These are phyloP conservation scores for Hortiboletus campestris DNA, from an alignment of 768 basidiomycete genomes.

Conservation along the genomic window DNA sequence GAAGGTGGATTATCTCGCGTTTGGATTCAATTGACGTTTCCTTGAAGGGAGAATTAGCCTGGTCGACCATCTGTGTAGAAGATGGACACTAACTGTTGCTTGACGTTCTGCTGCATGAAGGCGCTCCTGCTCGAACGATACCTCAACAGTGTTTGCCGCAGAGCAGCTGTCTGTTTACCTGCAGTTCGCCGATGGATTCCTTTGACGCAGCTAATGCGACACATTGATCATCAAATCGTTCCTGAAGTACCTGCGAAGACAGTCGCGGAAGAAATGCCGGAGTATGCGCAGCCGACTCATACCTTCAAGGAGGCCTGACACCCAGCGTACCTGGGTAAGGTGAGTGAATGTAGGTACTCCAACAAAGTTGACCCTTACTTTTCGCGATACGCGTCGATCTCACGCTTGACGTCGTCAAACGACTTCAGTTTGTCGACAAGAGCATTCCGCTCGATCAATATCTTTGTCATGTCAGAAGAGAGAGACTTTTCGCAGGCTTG, in stretches of 20 bases:
- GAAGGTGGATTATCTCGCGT: slow-evolving; percentile 16
- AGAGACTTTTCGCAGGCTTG: slow-evolving; percentile 17
- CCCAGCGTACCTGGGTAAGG: slow-evolving; percentile 16
- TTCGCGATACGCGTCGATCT: slow-evolving; percentile 20
- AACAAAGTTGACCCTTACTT: slow-evolving; percentile 19
- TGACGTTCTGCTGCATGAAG: slow-evolving; percentile 19
- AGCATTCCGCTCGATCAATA: slow-evolving; percentile 19
- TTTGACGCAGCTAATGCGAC: slow-evolving; percentile 52
- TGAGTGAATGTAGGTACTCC: not conserved
- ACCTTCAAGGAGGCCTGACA: slow-evolving; percentile 26
- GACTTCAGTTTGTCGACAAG: slow-evolving; percentile 20
- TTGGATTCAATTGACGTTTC: slow-evolving; percentile 13
- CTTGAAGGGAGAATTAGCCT: slow-evolving; percentile 11
- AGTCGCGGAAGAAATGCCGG: not conserved
- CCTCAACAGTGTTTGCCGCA: not conserved
- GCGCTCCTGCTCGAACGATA: slow-evolving; percentile 19
- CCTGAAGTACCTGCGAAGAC: slow-evolving; percentile 46
- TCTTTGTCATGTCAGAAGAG: slow-evolving; percentile 16
- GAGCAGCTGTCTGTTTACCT: slow-evolving; percentile 29
- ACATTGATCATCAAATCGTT: slow-evolving; percentile 58
- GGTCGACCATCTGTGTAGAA: not conserved
- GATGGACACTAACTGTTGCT: slow-evolving; percentile 13
- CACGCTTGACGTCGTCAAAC: slow-evolving; percentile 18
- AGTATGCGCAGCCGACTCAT: not conserved
- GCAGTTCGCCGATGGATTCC: slow-evolving; percentile 53